Evolutionary conservation across 192 early-diverging fungal genomes (phyloP).

Genomic region (Backusella liffmaniae): DNA sequence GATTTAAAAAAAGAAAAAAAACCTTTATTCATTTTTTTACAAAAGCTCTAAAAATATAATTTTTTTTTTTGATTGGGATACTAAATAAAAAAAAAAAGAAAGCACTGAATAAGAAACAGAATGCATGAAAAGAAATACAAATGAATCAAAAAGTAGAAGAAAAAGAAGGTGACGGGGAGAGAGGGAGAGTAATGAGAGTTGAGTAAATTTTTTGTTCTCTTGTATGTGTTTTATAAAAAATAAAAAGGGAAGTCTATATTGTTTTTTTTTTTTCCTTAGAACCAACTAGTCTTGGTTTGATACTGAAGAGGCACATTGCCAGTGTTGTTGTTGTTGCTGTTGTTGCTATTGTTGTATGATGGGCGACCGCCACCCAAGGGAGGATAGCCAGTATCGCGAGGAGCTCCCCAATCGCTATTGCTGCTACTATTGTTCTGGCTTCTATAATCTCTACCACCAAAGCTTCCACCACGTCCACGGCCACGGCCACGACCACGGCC

Average conservation of each 20-base stretch:
- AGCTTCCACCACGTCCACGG: constrained; percentile 26
- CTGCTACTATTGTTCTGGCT: constrained; percentile 1
- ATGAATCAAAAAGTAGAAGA: background rate
- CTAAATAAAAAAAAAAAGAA: background rate
- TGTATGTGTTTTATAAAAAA: background rate
- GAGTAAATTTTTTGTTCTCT: background rate
- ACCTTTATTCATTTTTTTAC: constrained; percentile 4
- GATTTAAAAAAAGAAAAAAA: background rate
- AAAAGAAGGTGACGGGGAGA: background rate
- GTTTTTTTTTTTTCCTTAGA: constrained; percentile 29
- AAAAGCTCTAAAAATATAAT: background rate
- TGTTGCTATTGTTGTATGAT: background rate
- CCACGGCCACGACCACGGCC: constrained; percentile 30
- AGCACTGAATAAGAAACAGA: background rate
- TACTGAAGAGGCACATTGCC: constrained; percentile 26
- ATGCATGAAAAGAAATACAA: constrained; percentile 7
- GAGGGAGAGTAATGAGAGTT: background rate
- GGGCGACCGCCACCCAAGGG: constrained; percentile 17
- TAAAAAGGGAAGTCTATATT: background rate
- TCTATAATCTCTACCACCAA: constrained; percentile 30
- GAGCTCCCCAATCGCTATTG: constrained; percentile 16
- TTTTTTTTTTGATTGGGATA: background rate
- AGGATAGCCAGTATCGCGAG: constrained; percentile 15
- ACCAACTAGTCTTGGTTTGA: constrained; percentile 41
- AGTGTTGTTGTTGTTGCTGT: background rate